A percentile compares a stretch with the other conserved stretches of the same genome.
phyloP scores from a whole-genome alignment of 2,329 filamentous ascomycete species.

The Penicillium sumatraense region DNA sequence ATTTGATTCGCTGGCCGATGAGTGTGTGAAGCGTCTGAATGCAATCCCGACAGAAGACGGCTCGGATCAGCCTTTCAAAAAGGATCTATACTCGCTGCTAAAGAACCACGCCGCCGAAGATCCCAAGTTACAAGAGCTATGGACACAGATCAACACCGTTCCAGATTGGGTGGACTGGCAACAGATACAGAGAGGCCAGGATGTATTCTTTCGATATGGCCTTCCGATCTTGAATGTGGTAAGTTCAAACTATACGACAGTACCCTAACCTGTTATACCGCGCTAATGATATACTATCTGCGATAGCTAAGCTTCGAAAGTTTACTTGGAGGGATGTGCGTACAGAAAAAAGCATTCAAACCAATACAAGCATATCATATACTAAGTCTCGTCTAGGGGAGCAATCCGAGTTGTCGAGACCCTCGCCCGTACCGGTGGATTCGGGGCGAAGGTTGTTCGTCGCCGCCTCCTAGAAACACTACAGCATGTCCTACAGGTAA shows the following conservation, averaged over 20 bases:
- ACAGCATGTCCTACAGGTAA: conserved; percentile 75
- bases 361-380: neutral
- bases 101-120: conserved; percentile 62
- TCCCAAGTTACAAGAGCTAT: conserved; percentile 61
- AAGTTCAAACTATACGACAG: conserved; percentile 14
- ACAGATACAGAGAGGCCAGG: conserved; percentile 73
- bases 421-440: conserved; percentile 74
- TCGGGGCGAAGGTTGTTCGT: conserved; percentile 68
- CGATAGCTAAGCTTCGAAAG: conserved; percentile 38
- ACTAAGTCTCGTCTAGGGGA: conserved; percentile 49
- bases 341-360: neutral
- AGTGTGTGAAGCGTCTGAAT: conserved; percentile 68
- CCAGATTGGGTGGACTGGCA: conserved; percentile 80
- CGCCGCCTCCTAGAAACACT: conserved; percentile 73
- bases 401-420: conserved; percentile 76
- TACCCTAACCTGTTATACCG: conserved; percentile 11
- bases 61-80: conserved; percentile 36
- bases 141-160: conserved; percentile 68
- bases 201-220: conserved; percentile 78
- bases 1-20: conserved; percentile 71
- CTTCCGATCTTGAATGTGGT: conserved; percentile 65
- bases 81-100: conserved; percentile 69
- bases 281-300: conserved; percentile 3
- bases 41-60: conserved; percentile 52
- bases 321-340: conserved; percentile 33